Evolutionary conservation across 2,329 filamentous ascomycete genomes (phyloP).

Genomic region (Magnaporthiopsis rhizophila): DNA sequence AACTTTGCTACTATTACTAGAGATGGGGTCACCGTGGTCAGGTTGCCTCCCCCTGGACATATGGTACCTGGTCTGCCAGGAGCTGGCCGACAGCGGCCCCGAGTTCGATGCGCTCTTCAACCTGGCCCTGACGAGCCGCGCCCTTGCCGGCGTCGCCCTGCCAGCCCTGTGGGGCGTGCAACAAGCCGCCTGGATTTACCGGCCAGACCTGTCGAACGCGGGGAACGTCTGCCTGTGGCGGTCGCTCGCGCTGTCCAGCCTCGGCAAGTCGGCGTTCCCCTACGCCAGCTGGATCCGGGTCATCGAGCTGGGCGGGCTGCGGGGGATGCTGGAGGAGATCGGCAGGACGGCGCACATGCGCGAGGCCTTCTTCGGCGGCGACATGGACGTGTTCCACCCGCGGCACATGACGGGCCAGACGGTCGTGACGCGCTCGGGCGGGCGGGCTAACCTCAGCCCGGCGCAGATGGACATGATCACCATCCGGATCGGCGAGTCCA

Average conservation of each 20-base stretch:
- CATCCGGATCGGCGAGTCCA: conserved; percentile 45
- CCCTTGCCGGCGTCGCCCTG: conserved; percentile 50
- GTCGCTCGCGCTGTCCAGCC: conserved; percentile 57
- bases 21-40: conserved; percentile 7
- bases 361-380: too few species aligned
- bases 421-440: conserved; percentile 8
- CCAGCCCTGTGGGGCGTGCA: conserved; percentile 48
- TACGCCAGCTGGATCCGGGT: conserved; percentile 62
- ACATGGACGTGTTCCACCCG: conserved; percentile 4
- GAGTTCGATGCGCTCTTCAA: conserved; percentile 55
- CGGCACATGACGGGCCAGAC: conserved; percentile 13
- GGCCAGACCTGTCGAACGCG: neutral
- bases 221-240: conserved; percentile 52
- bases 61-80: conserved; percentile 51
- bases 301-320: conserved; percentile 55
- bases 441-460: conserved; percentile 10
- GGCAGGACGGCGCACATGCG: conserved; percentile 9
- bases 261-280: conserved; percentile 54
- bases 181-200: neutral
- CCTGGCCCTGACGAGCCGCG: conserved; percentile 46
- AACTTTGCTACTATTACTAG: neutral
- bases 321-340: conserved; percentile 49
- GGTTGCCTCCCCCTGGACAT: conserved; percentile 46
- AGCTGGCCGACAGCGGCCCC: conserved; percentile 39
- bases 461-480: conserved; percentile 29